Conservation (phyloP, 768 basidiomycete species). For the Hygrophorus pudorinus region DNA sequence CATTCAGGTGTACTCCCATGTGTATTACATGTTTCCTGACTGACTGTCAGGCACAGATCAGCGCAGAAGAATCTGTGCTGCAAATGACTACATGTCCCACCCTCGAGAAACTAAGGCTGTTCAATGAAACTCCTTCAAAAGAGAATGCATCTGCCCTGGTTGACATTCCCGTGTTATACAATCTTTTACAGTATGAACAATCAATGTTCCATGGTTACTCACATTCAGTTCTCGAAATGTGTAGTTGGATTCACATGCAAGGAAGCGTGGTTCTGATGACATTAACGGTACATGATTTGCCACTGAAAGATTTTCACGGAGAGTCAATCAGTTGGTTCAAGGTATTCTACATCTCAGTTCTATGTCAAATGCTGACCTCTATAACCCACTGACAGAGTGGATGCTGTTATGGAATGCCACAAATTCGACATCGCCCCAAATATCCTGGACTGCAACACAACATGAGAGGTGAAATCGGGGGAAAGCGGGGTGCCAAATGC, state of each 20-base stretch:
- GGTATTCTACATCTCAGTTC: no score
- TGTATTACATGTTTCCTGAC: neutral
- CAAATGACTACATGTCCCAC: slow-evolving; percentile 11
- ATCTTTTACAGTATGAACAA: no score
- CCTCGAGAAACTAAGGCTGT: slow-evolving; percentile 5
- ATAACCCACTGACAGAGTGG: no score
- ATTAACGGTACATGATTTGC: slow-evolving; percentile 1
- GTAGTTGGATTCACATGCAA: slow-evolving; percentile 8
- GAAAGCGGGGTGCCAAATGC: no score
- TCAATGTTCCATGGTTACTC: slow-evolving; percentile 4
- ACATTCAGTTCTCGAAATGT: slow-evolving; percentile 3
- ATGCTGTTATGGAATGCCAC: no score
- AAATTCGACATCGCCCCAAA: slow-evolving; percentile 17
- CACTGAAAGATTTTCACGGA: neutral
- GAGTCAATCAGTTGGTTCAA: slow-evolving; percentile 9
- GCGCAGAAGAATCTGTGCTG: no score
- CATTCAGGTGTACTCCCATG: slow-evolving; percentile 2
- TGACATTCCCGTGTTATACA: slow-evolving; percentile 11
- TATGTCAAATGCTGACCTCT: no score
- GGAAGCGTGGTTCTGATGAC: slow-evolving; percentile 2
- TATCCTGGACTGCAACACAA: slow-evolving; percentile 20
- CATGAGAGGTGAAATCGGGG: slow-evolving; percentile 5
- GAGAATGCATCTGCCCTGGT: slow-evolving; percentile 2
- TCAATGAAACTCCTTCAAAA: slow-evolving; percentile 4
- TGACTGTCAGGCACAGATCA: no score